Evolutionary conservation across 73 alveolate genomes (phyloP).

Genomic region (Paramecium sonneborni): DNA sequence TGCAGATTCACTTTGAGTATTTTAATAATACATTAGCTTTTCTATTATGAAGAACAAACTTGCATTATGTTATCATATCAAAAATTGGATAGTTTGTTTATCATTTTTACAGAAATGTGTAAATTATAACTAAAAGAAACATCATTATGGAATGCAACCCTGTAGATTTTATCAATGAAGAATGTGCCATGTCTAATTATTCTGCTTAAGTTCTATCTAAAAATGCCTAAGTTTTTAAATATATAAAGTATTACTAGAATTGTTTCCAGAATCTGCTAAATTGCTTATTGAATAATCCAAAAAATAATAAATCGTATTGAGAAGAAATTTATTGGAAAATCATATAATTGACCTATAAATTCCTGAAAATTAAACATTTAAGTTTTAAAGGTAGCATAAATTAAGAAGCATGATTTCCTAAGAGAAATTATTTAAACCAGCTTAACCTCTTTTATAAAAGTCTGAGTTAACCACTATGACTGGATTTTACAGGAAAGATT

Average conservation of each 20-base stretch:
- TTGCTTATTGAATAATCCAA: background rate
- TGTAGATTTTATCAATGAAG: background rate
- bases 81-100: background rate
- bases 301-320: background rate
- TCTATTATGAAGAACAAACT: constrained; percentile 12
- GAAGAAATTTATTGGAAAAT: constrained; percentile 3
- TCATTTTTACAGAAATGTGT: background rate
- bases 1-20: constrained; percentile 19
- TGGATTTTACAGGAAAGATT: background rate
- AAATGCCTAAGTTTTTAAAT: background rate
- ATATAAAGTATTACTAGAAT: background rate
- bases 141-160: constrained; percentile 10
- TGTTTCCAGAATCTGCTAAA: constrained; percentile 1
- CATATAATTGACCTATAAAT: background rate
- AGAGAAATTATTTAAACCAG: background rate
- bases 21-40: background rate
- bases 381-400: background rate
- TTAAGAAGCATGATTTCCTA: background rate
- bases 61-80: background rate
- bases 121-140: background rate
- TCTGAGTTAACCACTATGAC: background rate
- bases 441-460: background rate
- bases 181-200: background rate
- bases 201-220: background rate
- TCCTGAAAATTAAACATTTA: background rate